A percentile compares a stretch with the other conserved stretches of the same genome.
Evolutionary conservation across 441 rosid species (phyloP).

Genomic region (Euphorbia schlechtendalii): DNA sequence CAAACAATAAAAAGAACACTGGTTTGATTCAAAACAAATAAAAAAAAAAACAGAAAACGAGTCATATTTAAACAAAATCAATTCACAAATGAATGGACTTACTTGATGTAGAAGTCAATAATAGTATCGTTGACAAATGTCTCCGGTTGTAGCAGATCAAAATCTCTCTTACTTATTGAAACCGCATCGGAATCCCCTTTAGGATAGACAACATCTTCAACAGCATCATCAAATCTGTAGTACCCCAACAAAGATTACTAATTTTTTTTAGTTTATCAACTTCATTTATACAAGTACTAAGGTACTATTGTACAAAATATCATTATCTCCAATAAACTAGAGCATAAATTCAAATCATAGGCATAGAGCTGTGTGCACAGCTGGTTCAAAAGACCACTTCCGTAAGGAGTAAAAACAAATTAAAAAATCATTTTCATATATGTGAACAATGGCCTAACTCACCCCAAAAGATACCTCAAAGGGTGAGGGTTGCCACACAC

Average conservation of each 20-base stretch:
- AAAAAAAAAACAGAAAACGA: neutral
- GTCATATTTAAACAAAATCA: neutral
- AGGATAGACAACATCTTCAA: conserved; percentile 78
- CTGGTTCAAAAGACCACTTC: neutral
- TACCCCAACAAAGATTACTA: conserved; percentile 24
- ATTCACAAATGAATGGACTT: conserved; percentile 24
- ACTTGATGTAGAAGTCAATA: conserved; percentile 92
- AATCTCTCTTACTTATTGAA: conserved; percentile 63
- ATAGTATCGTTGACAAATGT: conserved; percentile 87
- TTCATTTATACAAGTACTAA: neutral
- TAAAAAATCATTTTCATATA: neutral
- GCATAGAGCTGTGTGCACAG: neutral
- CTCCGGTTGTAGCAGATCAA: conserved; percentile 72
- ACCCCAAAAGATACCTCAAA: too few relatives aligned
- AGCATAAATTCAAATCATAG: neutral
- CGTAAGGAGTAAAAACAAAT: conserved; percentile 1
- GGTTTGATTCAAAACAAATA: neutral
- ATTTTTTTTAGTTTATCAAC: neutral
- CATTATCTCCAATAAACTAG: conserved; percentile 1
- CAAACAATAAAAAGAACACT: neutral
- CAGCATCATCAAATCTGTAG: conserved; percentile 75
- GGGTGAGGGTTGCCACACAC: too few relatives aligned
- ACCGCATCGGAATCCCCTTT: conserved; percentile 86
- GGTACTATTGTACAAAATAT: neutral
- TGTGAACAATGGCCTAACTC: too few relatives aligned